A percentile compares a stretch with the other conserved stretches of the same genome.
Conservation (phyloP, 768 basidiomycete species). For the Lentinula guzmanii region DNA sequence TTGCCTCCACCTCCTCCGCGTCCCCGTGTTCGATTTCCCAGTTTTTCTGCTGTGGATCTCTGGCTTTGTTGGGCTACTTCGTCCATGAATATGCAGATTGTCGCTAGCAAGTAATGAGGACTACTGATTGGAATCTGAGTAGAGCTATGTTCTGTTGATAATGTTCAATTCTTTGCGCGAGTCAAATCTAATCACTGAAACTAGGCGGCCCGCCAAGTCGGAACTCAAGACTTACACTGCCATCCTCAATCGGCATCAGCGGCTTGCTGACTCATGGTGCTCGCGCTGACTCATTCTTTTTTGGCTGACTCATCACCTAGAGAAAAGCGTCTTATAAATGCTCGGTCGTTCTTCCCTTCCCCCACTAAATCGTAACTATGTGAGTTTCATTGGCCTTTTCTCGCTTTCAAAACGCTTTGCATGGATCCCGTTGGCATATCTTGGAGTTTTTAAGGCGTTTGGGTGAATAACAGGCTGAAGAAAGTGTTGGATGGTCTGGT, state of each 20-base stretch:
- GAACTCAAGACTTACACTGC: background rate
- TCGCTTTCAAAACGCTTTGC: background rate
- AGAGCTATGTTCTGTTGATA: background rate
- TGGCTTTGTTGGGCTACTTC: background rate
- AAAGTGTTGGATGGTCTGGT: background rate
- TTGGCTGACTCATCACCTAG: background rate
- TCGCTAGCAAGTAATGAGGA: too few relatives aligned
- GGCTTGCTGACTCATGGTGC: background rate
- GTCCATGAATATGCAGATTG: background rate
- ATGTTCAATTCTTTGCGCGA: background rate
- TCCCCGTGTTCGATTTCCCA: background rate
- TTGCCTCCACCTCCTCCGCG: slow-evolving; percentile 24
- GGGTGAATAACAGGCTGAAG: background rate
- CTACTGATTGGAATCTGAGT: too few relatives aligned
- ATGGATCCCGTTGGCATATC: background rate
- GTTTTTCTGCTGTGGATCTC: background rate
- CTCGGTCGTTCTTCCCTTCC: background rate
- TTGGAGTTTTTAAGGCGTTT: background rate
- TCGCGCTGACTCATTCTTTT: background rate
- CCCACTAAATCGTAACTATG: background rate
- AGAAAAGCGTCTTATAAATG: background rate
- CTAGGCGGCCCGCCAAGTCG: background rate
- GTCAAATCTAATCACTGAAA: background rate
- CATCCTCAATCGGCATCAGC: background rate
- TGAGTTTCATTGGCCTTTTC: background rate